Evolutionary conservation across 2,329 filamentous ascomycete species (phyloP).

Genomic region (Fusarium tjaetaba): DNA sequence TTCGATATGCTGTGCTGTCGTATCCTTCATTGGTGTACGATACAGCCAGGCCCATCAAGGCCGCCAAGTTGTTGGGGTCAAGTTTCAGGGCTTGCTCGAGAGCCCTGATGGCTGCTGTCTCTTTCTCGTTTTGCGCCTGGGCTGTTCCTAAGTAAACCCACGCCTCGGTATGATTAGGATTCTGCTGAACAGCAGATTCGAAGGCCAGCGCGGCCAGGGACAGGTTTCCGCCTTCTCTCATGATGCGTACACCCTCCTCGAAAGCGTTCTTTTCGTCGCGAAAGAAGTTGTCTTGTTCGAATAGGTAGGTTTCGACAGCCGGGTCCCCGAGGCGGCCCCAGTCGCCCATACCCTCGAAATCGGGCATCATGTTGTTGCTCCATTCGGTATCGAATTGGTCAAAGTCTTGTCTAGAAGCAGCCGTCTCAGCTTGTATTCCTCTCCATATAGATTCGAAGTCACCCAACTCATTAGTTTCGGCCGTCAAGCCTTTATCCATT

Average conservation of each 20-base stretch:
- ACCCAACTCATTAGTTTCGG: conserved; percentile 79
- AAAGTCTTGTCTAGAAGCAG: conserved; percentile 71
- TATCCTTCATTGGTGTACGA: conserved; percentile 99
- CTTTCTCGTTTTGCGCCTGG: conserved; percentile 98
- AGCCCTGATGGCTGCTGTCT: conserved; percentile 92
- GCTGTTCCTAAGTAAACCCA: conserved; percentile 93
- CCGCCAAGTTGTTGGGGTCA: conserved; percentile 86
- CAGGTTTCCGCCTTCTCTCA: conserved; percentile 92
- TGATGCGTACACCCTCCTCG: conserved; percentile 90
- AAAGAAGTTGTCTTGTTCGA: conserved; percentile 95
- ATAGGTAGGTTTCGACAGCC: conserved; percentile 87
- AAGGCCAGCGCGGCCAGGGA: conserved; percentile 94
- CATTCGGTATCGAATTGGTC: conserved; percentile 80
- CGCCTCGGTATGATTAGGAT: conserved; percentile 86
- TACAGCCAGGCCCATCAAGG: conserved; percentile 93
- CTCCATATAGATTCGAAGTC: conserved; percentile 92
- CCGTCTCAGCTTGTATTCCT: conserved; percentile 81
- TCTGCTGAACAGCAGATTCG: conserved; percentile 92
- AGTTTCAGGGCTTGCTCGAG: conserved; percentile 90
- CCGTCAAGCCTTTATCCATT: conserved; percentile 75
- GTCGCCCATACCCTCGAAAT: conserved; percentile 72
- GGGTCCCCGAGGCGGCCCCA: conserved; percentile 77
- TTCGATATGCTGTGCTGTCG: conserved; percentile 95
- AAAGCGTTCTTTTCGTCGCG: conserved; percentile 84
- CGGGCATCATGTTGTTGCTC: conserved; percentile 67